Evolutionary conservation across 768 basidiomycete genomes (phyloP).

Genomic region (Tricholoma sp.): DNA sequence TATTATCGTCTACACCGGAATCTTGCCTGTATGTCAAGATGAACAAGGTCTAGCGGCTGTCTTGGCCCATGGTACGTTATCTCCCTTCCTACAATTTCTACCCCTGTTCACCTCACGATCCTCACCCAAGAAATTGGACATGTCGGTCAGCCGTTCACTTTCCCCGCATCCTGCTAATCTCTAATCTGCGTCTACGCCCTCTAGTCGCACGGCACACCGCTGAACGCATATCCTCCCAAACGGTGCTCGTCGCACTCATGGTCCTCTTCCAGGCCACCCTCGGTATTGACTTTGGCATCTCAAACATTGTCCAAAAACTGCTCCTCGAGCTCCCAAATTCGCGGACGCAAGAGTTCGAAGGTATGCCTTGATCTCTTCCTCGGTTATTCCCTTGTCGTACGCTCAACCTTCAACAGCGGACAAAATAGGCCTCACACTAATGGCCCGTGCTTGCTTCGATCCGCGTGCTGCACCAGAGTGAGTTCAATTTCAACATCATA

Average conservation of each 20-base stretch:
- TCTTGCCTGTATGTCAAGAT: conserved; percentile 70
- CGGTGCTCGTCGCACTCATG: conserved; percentile 35
- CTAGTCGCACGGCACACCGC: conserved; percentile 42
- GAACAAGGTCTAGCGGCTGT: conserved; percentile 83
- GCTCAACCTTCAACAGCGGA: conserved; percentile 53
- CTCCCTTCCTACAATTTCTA: background rate
- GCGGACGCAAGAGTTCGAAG: conserved; percentile 76
- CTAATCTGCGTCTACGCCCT: background rate
- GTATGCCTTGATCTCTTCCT: conserved; percentile 25
- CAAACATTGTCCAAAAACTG: conserved; percentile 40
- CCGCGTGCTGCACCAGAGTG: conserved; percentile 73
- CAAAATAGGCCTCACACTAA: conserved; percentile 74
- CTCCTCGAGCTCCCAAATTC: conserved; percentile 79
- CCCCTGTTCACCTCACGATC: background rate
- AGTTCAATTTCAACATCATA: conserved; percentile 15
- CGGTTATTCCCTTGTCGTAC: background rate
- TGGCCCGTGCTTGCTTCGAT: conserved; percentile 83
- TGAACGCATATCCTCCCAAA: conserved; percentile 47
- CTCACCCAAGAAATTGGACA: conserved; percentile 68
- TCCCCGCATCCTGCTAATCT: background rate
- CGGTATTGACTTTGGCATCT: conserved; percentile 54
- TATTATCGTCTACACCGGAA: conserved; percentile 87
- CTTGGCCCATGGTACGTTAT: conserved; percentile 72
- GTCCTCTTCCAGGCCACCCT: conserved; percentile 40
- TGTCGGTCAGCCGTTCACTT: conserved; percentile 38